Evolutionary conservation across 306 rosid genomes (phyloP).

Genomic region (Cotoneaster glaucophyllus): DNA sequence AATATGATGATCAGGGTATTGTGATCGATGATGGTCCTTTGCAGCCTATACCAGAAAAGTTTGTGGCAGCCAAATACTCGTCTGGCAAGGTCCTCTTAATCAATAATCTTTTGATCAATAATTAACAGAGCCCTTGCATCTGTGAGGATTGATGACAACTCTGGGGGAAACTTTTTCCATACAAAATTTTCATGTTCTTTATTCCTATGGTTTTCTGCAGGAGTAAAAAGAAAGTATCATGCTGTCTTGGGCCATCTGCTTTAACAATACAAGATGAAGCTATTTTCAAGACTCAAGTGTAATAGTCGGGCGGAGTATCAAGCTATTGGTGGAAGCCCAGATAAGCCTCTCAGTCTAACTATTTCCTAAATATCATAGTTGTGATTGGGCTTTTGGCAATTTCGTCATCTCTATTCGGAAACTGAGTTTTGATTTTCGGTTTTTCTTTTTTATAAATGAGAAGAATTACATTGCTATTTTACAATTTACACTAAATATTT

Average conservation of each 20-base stretch:
- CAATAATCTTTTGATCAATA: conserved; percentile 13
- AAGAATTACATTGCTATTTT: conserved; percentile 17
- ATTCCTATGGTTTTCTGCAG: conserved; percentile 67
- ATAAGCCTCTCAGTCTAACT: conserved; percentile 76
- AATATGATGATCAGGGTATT: conserved; percentile 55
- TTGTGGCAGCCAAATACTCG: conserved; percentile 72
- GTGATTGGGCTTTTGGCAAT: conserved; percentile 69
- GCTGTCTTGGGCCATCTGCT: conserved; percentile 54
- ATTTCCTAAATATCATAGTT: conserved; percentile 68
- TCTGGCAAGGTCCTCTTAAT: conserved; percentile 53
- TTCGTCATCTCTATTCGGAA: conserved; percentile 73
- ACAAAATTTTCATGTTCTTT: conserved; percentile 45
- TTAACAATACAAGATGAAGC: conserved; percentile 72
- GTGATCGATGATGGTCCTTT: conserved; percentile 52
- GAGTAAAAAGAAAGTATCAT: conserved; percentile 63
- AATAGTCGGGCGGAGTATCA: conserved; percentile 63
- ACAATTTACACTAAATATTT: conserved; percentile 2
- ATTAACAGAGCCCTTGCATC: conserved; percentile 3
- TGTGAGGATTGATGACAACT: conserved; percentile 12
- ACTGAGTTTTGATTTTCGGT: conserved; percentile 25
- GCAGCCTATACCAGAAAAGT: conserved; percentile 57
- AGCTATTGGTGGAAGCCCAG: conserved; percentile 86
- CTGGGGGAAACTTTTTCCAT: not conserved
- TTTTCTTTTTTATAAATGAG: not conserved
- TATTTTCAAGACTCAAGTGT: conserved; percentile 56